Percentiles rank a stretch among this genome's conserved stretches.
Conservation (phyloP, 1,139 yeast species). For the Candida tetrigidarum region DNA sequence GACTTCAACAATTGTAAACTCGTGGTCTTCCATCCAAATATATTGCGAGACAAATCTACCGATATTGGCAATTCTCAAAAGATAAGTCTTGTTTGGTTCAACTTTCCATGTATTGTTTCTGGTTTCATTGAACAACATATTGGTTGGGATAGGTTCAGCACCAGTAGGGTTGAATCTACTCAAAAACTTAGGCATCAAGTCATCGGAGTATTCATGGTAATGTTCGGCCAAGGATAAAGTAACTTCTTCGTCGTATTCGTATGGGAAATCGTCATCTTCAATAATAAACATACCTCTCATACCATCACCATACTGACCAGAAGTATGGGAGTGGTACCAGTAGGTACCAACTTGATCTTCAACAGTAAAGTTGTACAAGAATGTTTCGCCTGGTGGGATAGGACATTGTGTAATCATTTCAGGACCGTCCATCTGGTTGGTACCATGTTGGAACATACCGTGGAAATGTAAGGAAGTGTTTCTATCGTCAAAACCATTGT, state of each 20-base stretch:
- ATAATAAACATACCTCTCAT: conserved; percentile 72
- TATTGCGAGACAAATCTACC: conserved; percentile 79
- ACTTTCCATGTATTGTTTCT: conserved; percentile 60
- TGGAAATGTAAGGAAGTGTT: conserved; percentile 78
- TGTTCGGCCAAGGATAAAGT: conserved; percentile 61
- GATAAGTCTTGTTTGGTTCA: conserved; percentile 63
- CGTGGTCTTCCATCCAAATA: conserved; percentile 68
- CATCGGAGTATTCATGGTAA: conserved; percentile 57
- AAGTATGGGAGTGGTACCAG: conserved; percentile 86
- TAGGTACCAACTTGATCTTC: conserved; percentile 70
- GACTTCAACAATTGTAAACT: conserved; percentile 67
- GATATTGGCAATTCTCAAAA: conserved; percentile 63
- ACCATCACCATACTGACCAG: conserved; percentile 80
- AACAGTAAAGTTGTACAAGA: conserved; percentile 67
- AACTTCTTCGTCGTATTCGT: conserved; percentile 65
- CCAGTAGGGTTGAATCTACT: conserved; percentile 78
- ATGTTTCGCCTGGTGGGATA: conserved; percentile 66
- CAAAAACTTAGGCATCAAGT: conserved; percentile 51
- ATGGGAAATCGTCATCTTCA: conserved; percentile 63
- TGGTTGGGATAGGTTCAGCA: conserved; percentile 79
- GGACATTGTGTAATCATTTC: conserved; percentile 81
- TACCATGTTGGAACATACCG: conserved; percentile 67
- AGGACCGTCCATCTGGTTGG: conserved; percentile 77
- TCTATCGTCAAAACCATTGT: conserved; percentile 56
- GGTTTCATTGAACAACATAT: conserved; percentile 65